Percentiles rank a stretch among this genome's conserved stretches.
Conservation (phyloP, 306 rosid genomes). For the Dicorynia guianensis region DNA sequence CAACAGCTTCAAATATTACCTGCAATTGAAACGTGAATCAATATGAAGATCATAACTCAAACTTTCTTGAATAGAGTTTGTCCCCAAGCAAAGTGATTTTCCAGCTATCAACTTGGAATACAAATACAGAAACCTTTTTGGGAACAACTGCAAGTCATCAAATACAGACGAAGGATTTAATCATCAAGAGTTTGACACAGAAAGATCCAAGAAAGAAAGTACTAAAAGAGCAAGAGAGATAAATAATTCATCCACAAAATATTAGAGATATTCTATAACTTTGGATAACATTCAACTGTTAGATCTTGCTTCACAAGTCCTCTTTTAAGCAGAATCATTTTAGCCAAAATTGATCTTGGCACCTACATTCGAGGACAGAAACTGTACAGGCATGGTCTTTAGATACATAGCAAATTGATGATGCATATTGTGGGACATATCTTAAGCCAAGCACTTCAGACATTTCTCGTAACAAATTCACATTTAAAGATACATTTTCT, state of each 20-base stretch:
- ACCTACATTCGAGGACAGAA: no score
- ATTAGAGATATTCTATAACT: no score
- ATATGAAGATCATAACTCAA: constrained; percentile 43
- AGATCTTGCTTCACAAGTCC: no score
- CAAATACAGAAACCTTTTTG: constrained; percentile 71
- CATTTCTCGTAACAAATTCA: background rate
- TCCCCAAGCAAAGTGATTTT: constrained; percentile 83
- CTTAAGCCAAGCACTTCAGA: background rate
- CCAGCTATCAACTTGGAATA: constrained; percentile 80
- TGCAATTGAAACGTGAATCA: constrained; percentile 26
- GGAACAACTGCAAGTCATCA: constrained; percentile 76
- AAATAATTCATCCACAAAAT: no score
- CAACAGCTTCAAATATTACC: constrained; percentile 33
- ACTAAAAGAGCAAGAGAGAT: background rate
- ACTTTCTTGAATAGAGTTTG: constrained; percentile 75
- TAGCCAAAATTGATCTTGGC: no score
- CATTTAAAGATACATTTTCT: background rate
- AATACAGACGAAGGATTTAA: background rate
- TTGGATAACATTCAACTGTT: no score
- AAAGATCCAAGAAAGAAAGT: background rate
- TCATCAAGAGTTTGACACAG: background rate
- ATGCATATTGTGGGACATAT: background rate
- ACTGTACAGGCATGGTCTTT: no score
- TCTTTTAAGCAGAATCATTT: no score
- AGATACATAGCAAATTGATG: no score